Conservation (phyloP, 805 yeast species). For the Metschnikowia noctiluminum region DNA sequence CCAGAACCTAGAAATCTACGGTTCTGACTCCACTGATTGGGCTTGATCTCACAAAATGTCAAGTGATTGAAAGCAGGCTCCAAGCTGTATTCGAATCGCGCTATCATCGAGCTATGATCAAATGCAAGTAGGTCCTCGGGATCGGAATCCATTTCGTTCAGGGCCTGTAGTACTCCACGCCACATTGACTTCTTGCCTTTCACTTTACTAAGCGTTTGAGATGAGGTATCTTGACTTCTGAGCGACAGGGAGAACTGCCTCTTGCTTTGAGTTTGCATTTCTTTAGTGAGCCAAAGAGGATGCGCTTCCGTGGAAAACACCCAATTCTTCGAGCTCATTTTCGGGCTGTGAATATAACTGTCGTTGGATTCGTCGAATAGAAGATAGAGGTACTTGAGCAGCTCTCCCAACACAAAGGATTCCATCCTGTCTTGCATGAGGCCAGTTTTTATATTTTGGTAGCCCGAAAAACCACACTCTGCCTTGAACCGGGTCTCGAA, state of each 20-base stretch:
- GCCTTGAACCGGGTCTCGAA: constrained; percentile 51
- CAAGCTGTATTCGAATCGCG: constrained; percentile 18
- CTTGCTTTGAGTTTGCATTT: constrained; percentile 9
- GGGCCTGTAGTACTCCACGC: constrained; percentile 5
- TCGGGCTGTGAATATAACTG: constrained; percentile 30
- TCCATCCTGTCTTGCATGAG: constrained; percentile 80
- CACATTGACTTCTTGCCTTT: constrained; percentile 10
- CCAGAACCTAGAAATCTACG: constrained; percentile 31
- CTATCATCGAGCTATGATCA: neutral
- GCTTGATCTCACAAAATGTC: constrained; percentile 31
- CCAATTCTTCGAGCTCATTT: constrained; percentile 47
- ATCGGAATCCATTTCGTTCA: constrained; percentile 2
- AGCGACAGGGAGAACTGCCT: no score
- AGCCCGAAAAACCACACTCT: constrained; percentile 79
- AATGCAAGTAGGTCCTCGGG: neutral
- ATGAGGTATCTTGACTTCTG: no score
- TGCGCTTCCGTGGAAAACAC: constrained; percentile 90
- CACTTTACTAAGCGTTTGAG: neutral
- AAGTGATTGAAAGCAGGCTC: constrained; percentile 14
- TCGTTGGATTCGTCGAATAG: constrained; percentile 68
- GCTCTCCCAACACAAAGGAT: constrained; percentile 83
- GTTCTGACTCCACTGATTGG: constrained; percentile 15
- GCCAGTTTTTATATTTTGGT: constrained; percentile 63
- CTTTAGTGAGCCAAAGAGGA: constrained; percentile 69
- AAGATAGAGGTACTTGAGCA: constrained; percentile 76